Evolutionary conservation across 805 yeast genomes (phyloP).

Genomic region (Saccharomycopsis sp.): DNA sequence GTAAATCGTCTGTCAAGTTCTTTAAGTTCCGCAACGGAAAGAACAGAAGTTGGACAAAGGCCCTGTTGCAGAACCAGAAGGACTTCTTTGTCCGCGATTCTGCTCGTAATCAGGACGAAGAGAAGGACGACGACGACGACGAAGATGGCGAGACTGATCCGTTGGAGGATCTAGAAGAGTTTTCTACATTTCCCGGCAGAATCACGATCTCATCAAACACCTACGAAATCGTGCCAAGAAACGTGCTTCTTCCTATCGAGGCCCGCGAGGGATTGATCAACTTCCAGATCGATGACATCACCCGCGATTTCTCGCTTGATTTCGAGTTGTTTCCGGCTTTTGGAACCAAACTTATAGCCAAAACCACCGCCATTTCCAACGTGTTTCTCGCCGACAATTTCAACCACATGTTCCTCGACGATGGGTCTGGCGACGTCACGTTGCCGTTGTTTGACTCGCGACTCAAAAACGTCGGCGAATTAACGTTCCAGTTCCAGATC

Average conservation of each 20-base stretch:
- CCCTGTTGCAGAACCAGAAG: background rate
- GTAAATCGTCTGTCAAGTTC: constrained; percentile 38
- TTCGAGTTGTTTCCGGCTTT: constrained; percentile 91
- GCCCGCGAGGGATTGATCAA: constrained; percentile 63
- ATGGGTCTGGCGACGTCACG: constrained; percentile 33
- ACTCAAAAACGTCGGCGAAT: constrained; percentile 73
- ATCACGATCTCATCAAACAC: constrained; percentile 71
- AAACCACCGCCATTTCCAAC: constrained; percentile 69
- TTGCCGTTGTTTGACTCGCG: constrained; percentile 80
- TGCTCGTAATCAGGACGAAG: background rate
- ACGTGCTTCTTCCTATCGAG: constrained; percentile 69
- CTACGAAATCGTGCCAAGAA: constrained; percentile 83
- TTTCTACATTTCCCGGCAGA: constrained; percentile 59
- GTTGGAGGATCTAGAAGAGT: constrained; percentile 2
- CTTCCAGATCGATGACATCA: constrained; percentile 66
- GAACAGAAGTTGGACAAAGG: background rate
- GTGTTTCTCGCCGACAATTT: constrained; percentile 34
- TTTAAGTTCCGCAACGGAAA: constrained; percentile 6
- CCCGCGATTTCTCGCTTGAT: constrained; percentile 56
- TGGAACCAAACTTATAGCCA: constrained; percentile 89
- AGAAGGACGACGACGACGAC: background rate
- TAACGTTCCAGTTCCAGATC: constrained; percentile 70
- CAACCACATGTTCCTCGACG: constrained; percentile 32
- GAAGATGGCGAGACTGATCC: constrained; percentile 3
- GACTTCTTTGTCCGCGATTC: constrained; percentile 1